Base-by-base conservation (phyloP, 2,329 filamentous ascomycete genomes). In the Fusarium vanettenii region DNA sequence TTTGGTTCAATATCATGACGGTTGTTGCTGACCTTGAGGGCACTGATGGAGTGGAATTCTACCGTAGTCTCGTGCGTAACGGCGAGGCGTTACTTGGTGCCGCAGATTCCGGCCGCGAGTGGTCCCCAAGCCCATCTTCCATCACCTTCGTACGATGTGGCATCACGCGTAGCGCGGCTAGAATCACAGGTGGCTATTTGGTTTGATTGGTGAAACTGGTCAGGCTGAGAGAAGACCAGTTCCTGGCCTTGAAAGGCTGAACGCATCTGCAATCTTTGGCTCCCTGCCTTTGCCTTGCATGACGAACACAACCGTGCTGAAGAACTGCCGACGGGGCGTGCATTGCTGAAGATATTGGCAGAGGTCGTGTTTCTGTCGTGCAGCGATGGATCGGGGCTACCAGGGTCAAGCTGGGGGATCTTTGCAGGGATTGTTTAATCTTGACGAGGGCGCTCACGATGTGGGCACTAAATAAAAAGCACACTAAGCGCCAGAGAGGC, bases 351-450 rank as follows among this genome's bases (percentile, higher is more conserved):
- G 52, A 60, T 37, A 41, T 41, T 48, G 27, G 22, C 39, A 60
- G 57, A 57, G 22, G 22, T 61, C 66, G 9, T 70, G 35, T 62
- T 66, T 52, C 48, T 75, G 66, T 65, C 45, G 45, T 75, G 72
- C 66, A 75, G 70, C 39, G 31, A 65, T 41, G 55, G 72, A 75
- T 75, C 63, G 66, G 59, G 33, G 61, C 63, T 65, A 74, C 72
- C 55, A 74, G 73, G 70, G 68, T 76, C 70, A 71, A 73, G 73
- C 66, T 66, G 70, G 73, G 70, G 73, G 67, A 76, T 74, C 66
- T 73, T 56, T 75, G 27, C 73, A 73, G 43, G 74, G 71, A 73
- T 60, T 20, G 37, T 33, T 45, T 33, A 14, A 61, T 50, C 55
- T 43, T 37, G 18, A 67, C n/a, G 11, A 29, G 27, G 56, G 20